Percentiles rank a stretch among this genome's conserved stretches.
Conservation (phyloP, 2,329 filamentous ascomycete genomes). For the Fusarium phyllophilum region DNA sequence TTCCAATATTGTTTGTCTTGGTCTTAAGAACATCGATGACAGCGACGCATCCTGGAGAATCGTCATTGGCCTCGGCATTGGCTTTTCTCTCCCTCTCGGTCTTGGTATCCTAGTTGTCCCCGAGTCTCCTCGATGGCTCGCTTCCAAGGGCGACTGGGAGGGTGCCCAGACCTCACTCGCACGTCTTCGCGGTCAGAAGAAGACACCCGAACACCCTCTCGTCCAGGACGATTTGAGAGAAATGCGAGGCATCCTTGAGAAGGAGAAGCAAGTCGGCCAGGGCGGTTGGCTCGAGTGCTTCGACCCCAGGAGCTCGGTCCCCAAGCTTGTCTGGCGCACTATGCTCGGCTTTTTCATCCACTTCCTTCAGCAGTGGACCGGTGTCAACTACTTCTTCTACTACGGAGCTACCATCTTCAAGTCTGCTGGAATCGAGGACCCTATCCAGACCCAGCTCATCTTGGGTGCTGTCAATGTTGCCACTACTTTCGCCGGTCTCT, state of each 20-base stretch:
- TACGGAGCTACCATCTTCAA: conserved; percentile 76
- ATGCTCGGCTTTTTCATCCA: conserved; percentile 71
- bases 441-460: conserved; percentile 75
- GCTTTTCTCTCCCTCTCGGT: conserved; percentile 63
- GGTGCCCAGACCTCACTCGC: conserved; percentile 62
- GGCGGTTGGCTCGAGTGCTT: conserved; percentile 70
- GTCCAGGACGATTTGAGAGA: conserved; percentile 65
- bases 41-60: conserved; percentile 67
- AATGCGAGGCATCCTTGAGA: conserved; percentile 59
- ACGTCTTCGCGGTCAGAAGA: conserved; percentile 58
- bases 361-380: conserved; percentile 75
- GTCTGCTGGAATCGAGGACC: conserved; percentile 72
- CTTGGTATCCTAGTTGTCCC: conserved; percentile 64
- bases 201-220: conserved; percentile 38
- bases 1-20: conserved; percentile 65
- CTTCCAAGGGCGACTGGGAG: conserved; percentile 58
- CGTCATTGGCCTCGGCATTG: conserved; percentile 66
- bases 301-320: conserved; percentile 60
- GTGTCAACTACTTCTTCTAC: conserved; percentile 69
- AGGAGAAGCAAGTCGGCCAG: conserved; percentile 56
- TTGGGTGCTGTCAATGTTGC: conserved; percentile 74
- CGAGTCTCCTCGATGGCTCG: conserved; percentile 68
- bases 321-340: conserved; percentile 72
- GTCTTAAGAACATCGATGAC: conserved; percentile 56
- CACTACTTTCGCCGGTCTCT: conserved; percentile 74